Evolutionary conservation across 345 rosid species (phyloP).

Genomic region (Trapa bicornis): DNA sequence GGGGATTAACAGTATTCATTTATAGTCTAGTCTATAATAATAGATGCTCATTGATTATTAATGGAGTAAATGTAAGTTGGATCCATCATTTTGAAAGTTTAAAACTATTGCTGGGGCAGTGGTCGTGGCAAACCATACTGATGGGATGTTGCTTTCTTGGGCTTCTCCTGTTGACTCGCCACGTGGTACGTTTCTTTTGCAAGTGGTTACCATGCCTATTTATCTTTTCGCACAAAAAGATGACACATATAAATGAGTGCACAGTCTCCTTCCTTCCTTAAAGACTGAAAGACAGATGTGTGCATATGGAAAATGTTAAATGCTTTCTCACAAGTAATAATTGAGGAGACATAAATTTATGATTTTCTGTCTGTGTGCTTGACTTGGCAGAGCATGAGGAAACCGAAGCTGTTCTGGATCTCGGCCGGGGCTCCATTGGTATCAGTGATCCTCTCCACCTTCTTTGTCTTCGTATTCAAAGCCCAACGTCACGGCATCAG

Average conservation of each 20-base stretch:
- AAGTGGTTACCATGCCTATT: no score
- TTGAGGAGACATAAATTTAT: not conserved
- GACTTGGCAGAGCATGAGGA: constrained; percentile 47
- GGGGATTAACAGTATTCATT: no score
- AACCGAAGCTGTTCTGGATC: constrained; percentile 71
- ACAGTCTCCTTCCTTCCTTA: no score
- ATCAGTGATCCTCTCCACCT: constrained; percentile 65
- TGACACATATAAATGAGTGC: no score
- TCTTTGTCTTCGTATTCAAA: constrained; percentile 63
- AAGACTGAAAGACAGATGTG: no score
- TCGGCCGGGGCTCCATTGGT: constrained; percentile 77
- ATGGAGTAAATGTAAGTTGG: no score
- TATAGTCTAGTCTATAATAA: no score
- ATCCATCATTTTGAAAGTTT: no score
- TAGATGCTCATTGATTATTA: no score
- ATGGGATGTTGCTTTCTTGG: constrained; percentile 79
- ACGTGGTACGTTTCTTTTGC: constrained; percentile 40
- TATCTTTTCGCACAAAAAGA: no score
- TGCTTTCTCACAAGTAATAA: no score
- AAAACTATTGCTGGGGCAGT: constrained; percentile 30
- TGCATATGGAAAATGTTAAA: no score
- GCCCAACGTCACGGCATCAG: constrained; percentile 72
- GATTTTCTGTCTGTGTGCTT: not conserved
- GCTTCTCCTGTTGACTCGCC: constrained; percentile 58
- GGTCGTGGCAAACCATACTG: constrained; percentile 93